Evolutionary conservation across 78 protist genomes (phyloP), one percentile per base, ranked within the genome.

Genomic region (Chrysochromulina parva): DNA sequence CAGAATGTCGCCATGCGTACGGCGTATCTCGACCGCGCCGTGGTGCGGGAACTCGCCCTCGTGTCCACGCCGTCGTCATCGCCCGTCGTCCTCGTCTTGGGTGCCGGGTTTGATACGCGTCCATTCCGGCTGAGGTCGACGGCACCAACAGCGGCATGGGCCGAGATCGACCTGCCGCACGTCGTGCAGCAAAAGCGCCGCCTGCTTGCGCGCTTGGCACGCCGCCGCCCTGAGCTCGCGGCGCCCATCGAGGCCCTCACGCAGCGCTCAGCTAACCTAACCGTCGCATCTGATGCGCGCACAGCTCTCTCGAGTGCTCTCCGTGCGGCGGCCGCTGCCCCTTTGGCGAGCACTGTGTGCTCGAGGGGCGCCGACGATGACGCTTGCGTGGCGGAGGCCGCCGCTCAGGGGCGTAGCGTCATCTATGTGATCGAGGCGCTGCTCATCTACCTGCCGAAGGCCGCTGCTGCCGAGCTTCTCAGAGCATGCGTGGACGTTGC

Each of bases 21-120:
- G 0, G 82, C 91, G 10, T 88, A 22, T 85, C 62, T 88, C 24
- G 85, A 73, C 66, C n/a, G 20, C 13, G n/a, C 26, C 10, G 13
- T 69, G 50, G 58, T 0, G 14, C n/a, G 22, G 10, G 67, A 58
- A 47, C 59, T 58, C 2, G 28, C 38, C 22, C 52, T 0, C 69
- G 5, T 4, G 26, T 62, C 26, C 14, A 7, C 69, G 24, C 24
- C 69, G 69, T 19, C 14, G 28, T 13, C 69, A 13, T 13, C 26
- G 26, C 81, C n/a, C 81, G 2, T 10, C 60, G 65, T 88, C 62
- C 28, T 69, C 22, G 67, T 50, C 50, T 74, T 88, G 3, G 91
- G 91, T 19, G 91, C 86, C 3, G 91, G 91, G 48, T 88, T 71
- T 4, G 91, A 88, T 38, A 20, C 24, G 47, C 91, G 91, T 9